Base-by-base conservation (phyloP, 2,329 filamentous ascomycete species). In the Colletotrichum gigasporum region DNA sequence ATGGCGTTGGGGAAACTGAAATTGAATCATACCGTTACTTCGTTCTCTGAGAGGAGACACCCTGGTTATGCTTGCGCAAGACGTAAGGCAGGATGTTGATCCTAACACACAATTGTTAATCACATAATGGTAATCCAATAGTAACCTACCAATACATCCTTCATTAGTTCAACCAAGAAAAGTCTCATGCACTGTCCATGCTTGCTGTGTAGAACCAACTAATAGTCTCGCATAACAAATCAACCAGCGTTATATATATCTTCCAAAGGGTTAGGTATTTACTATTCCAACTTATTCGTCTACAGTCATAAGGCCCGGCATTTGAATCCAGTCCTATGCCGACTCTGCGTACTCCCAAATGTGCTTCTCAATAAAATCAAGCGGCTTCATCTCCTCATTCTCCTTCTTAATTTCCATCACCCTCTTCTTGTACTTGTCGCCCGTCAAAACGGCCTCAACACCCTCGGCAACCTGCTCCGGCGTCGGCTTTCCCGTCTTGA, bases 401-500 rank as follows among this genome's bases (percentile, higher is more conserved):
- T 79, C 76, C 30, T 60, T 47, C 50, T 68, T 69, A 14, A 79
- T 67, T 52, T 75, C 68, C 32, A 70, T 47, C 3, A 74, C 75
- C 5, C 73, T 70, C 57, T 62, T 65, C 66, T 75, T 75, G 63
- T 72, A 80, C 20, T 59, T 68, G 2, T 34, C 41, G 8, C 78
- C 69, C 0, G 11, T 48, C 34, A 81, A 63, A 0, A 81, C 65
- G 20, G 67, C 68, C 3, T 76, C 69, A 14, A 80, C 74, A 0
- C 68, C 78, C 3, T 60, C 69, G 1, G 66, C 61, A 5, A 80
- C 67, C 44, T 73, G 64, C 22, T 73, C 70, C 1, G 62, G 34
- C 1, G 67, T 72, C 9, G 79, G 78, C 2, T 35, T 63, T 22
- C 76, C 74, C 0, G 76, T 79, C 32, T 69, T 67, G 18, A 85